Evolutionary conservation across 352 stramenopile genomes (phyloP).

Genomic region (Phytophthora uliginosa): DNA sequence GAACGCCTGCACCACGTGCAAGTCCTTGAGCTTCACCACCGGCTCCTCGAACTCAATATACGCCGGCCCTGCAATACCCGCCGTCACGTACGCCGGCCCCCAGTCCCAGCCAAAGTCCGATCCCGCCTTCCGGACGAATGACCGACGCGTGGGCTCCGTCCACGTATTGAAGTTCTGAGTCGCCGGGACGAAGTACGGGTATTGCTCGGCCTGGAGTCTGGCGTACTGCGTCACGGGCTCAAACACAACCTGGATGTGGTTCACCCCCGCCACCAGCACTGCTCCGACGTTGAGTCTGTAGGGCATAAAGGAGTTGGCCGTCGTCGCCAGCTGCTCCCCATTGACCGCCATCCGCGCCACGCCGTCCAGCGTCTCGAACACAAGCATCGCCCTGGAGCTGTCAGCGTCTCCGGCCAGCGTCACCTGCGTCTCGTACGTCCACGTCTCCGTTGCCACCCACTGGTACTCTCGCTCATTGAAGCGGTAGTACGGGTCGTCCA

Average conservation of each 20-base stretch:
- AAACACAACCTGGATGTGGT: conserved; percentile 74
- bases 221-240: conserved; percentile 64
- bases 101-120: conserved; percentile 93
- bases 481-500: conserved; percentile 73
- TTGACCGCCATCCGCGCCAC: conserved; percentile 79
- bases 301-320: conserved; percentile 74
- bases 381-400: conserved; percentile 30
- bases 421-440: conserved; percentile 76
- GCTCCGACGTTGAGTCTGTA: conserved; percentile 56
- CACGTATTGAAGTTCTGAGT: conserved; percentile 86
- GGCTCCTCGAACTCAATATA: conserved; percentile 50
- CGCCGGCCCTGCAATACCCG: conserved; percentile 66
- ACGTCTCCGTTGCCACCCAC: conserved; percentile 79
- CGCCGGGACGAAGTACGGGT: conserved; percentile 83
- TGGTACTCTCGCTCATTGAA: conserved; percentile 78
- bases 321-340: conserved; percentile 52
- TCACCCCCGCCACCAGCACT: conserved; percentile 35
- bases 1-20: conserved; percentile 64
- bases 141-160: conserved; percentile 80
- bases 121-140: conserved; percentile 87
- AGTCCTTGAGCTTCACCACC: conserved; percentile 32
- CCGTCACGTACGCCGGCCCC: conserved; percentile 77
- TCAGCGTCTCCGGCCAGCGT: conserved; percentile 25
- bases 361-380: conserved; percentile 81
- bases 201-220: conserved; percentile 54